Evolutionary conservation across 345 rosid species (phyloP), one percentile per base, ranked within the genome.

Genomic region (Acer yangbiense): DNA sequence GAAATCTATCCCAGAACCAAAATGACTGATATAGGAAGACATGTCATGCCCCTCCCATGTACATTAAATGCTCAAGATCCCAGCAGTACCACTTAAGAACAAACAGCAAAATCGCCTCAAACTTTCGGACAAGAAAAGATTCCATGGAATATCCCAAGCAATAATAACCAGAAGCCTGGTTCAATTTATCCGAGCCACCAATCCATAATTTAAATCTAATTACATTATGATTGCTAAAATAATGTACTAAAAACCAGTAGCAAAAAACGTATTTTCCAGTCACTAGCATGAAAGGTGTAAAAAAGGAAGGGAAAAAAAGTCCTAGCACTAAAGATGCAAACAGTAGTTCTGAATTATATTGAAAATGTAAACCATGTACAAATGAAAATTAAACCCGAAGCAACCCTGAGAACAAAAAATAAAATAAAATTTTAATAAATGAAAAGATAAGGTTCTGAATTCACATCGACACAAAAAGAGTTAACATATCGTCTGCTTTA

Each of bases 91-190:
- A 48, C 21, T 43, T 9, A 23, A 2, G 11, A 11, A 18, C 12
- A 5, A 39, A 46, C 13, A 14, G 2, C 2, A n/a, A 8, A 18
- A 23, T 46, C 20, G 58, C 55, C 50, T 46, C 7, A 68, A 68
- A 25, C 14, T 68, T 46, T 44, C 72, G 11, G 58, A 46, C 52
- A 8, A n/a, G 29, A 46, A 44, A 11, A 11, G 52, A 3, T 21
- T 68, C 72, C 58, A 44, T 68, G 10, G 72, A 44, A n/a, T 68
- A 35, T 46, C 57, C 55, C 57, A 68, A 44, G n/a, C 35, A 9
- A 67, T 41, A 18, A 32, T 3, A 39, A 20, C 27, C 48, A 21
- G 13, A 68, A 43, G 60, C 0, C 8, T 1, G 61, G 39, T 3
- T 72, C 50, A 35, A n/a, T 20, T 35, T 11, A 39, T 11, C 52